Conservation (phyloP, 768 basidiomycete genomes). For the Trametopsis cervina region DNA sequence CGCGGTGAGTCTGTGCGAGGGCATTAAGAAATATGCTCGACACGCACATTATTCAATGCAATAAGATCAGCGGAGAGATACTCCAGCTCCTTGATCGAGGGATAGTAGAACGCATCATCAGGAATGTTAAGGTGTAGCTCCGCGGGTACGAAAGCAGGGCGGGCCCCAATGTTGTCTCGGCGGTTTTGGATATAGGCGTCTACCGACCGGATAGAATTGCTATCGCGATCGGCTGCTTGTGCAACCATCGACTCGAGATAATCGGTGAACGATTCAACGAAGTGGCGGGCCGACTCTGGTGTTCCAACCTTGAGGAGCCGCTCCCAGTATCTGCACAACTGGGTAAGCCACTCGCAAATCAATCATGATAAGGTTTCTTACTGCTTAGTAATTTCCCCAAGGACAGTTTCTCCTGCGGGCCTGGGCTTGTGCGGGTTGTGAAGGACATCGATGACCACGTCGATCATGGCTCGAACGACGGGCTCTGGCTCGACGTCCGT, state of each 20-base stretch:
- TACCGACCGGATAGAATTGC: constrained; percentile 12
- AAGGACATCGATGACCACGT: background rate
- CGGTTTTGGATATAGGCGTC: constrained; percentile 20
- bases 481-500: background rate
- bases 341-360: background rate
- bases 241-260: constrained; percentile 20
- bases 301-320: background rate
- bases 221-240: constrained; percentile 20
- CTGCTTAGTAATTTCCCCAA: constrained; percentile 2
- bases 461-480: background rate
- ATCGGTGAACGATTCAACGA: constrained; percentile 17
- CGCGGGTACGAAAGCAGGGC: constrained; percentile 16
- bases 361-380: background rate
- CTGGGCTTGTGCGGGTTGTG: background rate
- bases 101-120: constrained; percentile 49
- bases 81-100: constrained; percentile 42
- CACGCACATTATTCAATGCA: constrained; percentile 57
- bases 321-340: background rate
- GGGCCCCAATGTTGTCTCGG: constrained; percentile 19
- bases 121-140: constrained; percentile 49
- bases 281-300: constrained; percentile 4
- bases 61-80: constrained; percentile 53
- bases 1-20: background rate
- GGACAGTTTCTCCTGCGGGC: background rate
- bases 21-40: background rate